Evolutionary conservation across 2,329 filamentous ascomycete species (phyloP).

Genomic region (Xylariaceae sp.): DNA sequence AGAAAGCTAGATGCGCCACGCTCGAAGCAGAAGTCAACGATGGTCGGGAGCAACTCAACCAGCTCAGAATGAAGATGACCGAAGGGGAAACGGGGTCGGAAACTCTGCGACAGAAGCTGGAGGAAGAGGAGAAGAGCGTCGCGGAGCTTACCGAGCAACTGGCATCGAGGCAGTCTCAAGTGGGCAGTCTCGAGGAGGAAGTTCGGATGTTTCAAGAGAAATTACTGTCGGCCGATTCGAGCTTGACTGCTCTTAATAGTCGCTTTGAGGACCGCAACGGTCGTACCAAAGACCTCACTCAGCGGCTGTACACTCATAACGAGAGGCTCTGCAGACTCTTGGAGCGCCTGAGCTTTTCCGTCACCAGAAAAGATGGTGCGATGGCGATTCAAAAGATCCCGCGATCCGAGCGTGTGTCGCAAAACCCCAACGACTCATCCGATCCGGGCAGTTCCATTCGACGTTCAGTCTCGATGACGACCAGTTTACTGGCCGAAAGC

Average conservation of each 20-base stretch:
- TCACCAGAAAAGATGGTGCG: constrained; percentile 63
- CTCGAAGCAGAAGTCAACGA: constrained; percentile 53
- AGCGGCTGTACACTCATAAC: constrained; percentile 74
- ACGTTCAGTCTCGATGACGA: constrained; percentile 44
- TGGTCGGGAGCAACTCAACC: constrained; percentile 60
- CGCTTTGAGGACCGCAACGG: constrained; percentile 63
- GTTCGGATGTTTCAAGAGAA: constrained; percentile 61
- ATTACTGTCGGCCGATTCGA: constrained; percentile 45
- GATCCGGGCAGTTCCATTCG: constrained; percentile 47
- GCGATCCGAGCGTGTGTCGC: constrained; percentile 48
- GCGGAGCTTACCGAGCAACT: constrained; percentile 62
- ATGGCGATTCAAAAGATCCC: constrained; percentile 70
- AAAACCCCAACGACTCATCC: constrained; percentile 51
- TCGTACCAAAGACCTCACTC: constrained; percentile 75
- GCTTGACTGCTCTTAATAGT: constrained; percentile 41
- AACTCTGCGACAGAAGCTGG: constrained; percentile 64
- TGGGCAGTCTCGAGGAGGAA: constrained; percentile 70
- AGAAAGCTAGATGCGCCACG: constrained; percentile 45
- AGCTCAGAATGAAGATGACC: constrained; percentile 63
- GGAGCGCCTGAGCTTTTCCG: constrained; percentile 77
- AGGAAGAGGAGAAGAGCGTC: constrained; percentile 67
- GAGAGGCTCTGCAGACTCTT: constrained; percentile 76
- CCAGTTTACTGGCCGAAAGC: constrained; percentile 50
- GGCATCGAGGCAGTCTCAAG: constrained; percentile 66
- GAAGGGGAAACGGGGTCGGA: constrained; percentile 81